Base-by-base conservation (phyloP, 2,329 filamentous ascomycete genomes). In the Apiospora marii region DNA sequence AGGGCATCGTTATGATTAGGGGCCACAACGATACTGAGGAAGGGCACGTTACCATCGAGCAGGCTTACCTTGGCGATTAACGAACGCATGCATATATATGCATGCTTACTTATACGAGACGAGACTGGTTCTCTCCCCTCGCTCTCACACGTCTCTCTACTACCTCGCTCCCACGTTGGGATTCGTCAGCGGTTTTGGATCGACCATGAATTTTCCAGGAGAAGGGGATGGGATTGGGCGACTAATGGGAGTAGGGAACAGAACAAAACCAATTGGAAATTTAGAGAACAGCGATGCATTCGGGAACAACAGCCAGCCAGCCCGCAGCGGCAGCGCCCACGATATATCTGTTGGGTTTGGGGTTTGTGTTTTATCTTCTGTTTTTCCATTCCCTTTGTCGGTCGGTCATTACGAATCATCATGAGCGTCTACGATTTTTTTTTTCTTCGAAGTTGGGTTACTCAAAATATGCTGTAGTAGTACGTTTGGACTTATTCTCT, bases 1-100 rank as follows among this genome's bases (percentile, higher is more conserved):
- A 81, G 16, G 80, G 79, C 19, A 64, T 80, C 49, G 72, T 72
- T 37, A 73, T 77, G 71, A 75, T 79, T 44, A 48, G 68, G 22
- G 69, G 67, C 3, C 71, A 70, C 19, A 24, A 34, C 58, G 34
- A 22, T n/a, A 10, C 58, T 13, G 16, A 2, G 13, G 34, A 22
- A 4, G 19, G 10, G 3, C 34, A 64, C 19, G 58, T 12, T 12
- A 19, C 58, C 34, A 13, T 64, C 30, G 58, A 64, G 19, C 30
- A 64, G 58, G 58, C n/a, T 6, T 64, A 64, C 22, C 22, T 64
- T 3, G 19, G 41, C 19, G 22, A 41, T 41, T 64, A 41, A 34
- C 27, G 27, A 24, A n/a, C 34, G 58, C 4, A 13, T 22, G 34
- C 34, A n/a, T 41, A n/a, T 19, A 30, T 30, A 30, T 4, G 27